phyloP scores from a whole-genome alignment of 2,329 filamentous ascomycete genomes.

The Penicillium digitatum region DNA sequence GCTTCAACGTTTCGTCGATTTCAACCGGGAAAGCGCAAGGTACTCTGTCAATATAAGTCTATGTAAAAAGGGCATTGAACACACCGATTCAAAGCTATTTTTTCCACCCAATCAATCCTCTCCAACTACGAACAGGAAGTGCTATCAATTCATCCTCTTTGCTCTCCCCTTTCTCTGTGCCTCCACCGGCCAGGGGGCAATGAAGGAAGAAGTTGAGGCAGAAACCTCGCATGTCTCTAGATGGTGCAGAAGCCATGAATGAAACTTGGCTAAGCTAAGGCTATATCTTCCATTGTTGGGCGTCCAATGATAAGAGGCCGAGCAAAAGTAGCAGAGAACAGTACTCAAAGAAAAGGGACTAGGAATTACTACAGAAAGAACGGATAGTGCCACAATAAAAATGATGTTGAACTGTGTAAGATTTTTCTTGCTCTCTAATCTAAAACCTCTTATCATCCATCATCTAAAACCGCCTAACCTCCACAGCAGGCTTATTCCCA shows the following conservation, averaged over 20 bases:
- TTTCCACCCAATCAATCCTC: neutral
- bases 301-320: too few species aligned
- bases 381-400: too few species aligned
- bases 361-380: too few species aligned
- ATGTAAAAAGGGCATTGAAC: neutral
- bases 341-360: too few species aligned
- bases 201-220: neutral
- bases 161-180: constrained; percentile 8
- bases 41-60: neutral
- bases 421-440: neutral
- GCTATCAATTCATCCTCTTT: constrained; percentile 4
- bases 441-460: neutral
- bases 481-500: constrained; percentile 18
- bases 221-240: neutral
- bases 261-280: too few species aligned
- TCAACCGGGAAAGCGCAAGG: neutral
- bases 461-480: constrained; percentile 17
- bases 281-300: too few species aligned
- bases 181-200: constrained; percentile 3
- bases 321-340: too few species aligned
- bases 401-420: too few species aligned
- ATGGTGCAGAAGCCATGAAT: too few species aligned
- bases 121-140: constrained; percentile 6
- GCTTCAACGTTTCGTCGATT: neutral
- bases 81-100: too few species aligned